Evolutionary conservation across 768 basidiomycete species (phyloP).

Genomic region (Boletus sp.): DNA sequence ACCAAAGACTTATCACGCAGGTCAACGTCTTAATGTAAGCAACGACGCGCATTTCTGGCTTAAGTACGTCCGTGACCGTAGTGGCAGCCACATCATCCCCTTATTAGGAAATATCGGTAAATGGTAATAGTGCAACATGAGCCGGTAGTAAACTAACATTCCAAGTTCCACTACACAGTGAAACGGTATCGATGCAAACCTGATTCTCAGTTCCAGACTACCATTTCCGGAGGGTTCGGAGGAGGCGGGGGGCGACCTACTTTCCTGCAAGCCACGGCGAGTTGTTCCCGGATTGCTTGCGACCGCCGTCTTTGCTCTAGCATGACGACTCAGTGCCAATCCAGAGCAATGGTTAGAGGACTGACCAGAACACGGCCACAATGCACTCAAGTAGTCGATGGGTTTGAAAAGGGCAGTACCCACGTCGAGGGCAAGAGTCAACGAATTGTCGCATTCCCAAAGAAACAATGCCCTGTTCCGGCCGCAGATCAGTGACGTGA

Average conservation of each 20-base stretch:
- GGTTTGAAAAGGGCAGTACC: slow-evolving; percentile 58
- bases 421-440: slow-evolving; percentile 60
- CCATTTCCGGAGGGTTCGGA: slow-evolving; percentile 19
- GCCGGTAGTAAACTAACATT: neutral
- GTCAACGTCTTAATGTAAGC: slow-evolving; percentile 16
- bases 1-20: slow-evolving; percentile 10
- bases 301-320: slow-evolving; percentile 54
- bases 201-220: neutral
- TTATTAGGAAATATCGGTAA: slow-evolving; percentile 21
- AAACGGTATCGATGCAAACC: neutral
- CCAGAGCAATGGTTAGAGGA: slow-evolving; percentile 1
- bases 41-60: slow-evolving; percentile 17
- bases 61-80: slow-evolving; percentile 20
- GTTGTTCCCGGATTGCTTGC: slow-evolving; percentile 42
- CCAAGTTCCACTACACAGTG: neutral
- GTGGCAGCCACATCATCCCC: slow-evolving; percentile 25
- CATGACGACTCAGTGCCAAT: slow-evolving; percentile 4
- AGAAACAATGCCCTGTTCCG: slow-evolving; percentile 48
- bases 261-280: slow-evolving; percentile 44
- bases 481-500: slow-evolving; percentile 12
- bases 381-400: slow-evolving; percentile 55
- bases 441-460: slow-evolving; percentile 57
- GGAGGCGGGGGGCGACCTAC: slow-evolving; percentile 47
- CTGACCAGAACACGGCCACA: slow-evolving; percentile 66
- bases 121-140: neutral